Evolutionary conservation across 352 stramenopile genomes (phyloP), one percentile per base, ranked within the genome.

Genomic region (Globisporangium emineosum): DNA sequence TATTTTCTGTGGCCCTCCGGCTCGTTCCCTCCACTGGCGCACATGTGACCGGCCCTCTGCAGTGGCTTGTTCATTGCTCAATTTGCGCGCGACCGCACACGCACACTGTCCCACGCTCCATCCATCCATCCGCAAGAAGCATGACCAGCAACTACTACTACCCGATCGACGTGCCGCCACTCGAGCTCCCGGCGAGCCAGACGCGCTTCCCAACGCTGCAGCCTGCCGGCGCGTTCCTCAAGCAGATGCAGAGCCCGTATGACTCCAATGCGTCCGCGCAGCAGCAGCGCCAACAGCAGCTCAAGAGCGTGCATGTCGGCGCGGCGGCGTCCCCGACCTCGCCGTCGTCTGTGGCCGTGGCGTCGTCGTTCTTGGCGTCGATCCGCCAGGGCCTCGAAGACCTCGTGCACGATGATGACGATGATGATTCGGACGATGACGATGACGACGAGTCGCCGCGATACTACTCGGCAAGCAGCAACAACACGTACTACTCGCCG

Each of bases 301-400:
- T 57, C 30, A 57, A 43, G 40, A 65, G 59, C 27, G 33, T 29
- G 59, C n/a, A 32, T 4, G 10, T 47, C 12, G n/a, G 30, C 40
- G 40, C 15, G 10, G 32, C 32, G 8, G 62, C 43, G 8, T 55
- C 56, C 17, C 62, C 62, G 25, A 64, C 62, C 17, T 68, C 62
- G 15, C 62, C 62, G 21, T 64, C 62, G 19, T 58, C 62, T 9
- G 64, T 69, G 57, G 45, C 43, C 5, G 55, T 57, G 12, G 30
- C 53, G 3, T 25, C 60, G 42, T 67, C 65, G 45, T 71, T 71
- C 45, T 25, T 71, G 27, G 60, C 65, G 33, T 64, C 65, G 32
- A 71, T 71, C 27, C 65, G 65, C 0, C 32, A 21, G 5, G 65
- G 65, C 32, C 61, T 71, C 43, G 52, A 71, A 52, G 65, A 71